Evolutionary conservation across 2,329 filamentous ascomycete species (phyloP).

Genomic region (Phialophora verrucosa): DNA sequence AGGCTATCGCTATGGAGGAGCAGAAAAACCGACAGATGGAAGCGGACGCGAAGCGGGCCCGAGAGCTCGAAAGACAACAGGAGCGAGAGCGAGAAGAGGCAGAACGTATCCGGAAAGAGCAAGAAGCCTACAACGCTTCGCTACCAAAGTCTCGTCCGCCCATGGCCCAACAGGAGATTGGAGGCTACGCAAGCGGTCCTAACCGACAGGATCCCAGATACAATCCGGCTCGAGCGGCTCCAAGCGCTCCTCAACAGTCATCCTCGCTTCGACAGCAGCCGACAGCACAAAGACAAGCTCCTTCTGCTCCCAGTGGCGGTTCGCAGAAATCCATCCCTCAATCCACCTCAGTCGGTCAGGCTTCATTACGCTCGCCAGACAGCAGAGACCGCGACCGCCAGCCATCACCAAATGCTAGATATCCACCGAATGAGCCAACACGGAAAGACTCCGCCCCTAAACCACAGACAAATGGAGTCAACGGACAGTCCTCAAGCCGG

Average conservation of each 20-base stretch:
- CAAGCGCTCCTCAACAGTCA: constrained; percentile 70
- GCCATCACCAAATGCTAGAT: constrained; percentile 45
- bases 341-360: constrained; percentile 41
- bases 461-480: constrained; percentile 52
- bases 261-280: constrained; percentile 41
- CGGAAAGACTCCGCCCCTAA: constrained; percentile 46
- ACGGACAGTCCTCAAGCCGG: constrained; percentile 49
- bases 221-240: constrained; percentile 83
- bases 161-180: constrained; percentile 87
- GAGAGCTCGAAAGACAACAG: constrained; percentile 46
- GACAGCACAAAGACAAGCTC: constrained; percentile 77
- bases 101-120: constrained; percentile 73
- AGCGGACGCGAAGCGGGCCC: constrained; percentile 44
- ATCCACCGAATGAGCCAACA: constrained; percentile 43
- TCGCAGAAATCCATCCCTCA: constrained; percentile 38
- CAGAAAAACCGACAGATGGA: constrained; percentile 58
- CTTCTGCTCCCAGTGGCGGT: constrained; percentile 63
- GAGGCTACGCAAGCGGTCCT: constrained; percentile 64
- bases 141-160: constrained; percentile 81
- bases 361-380: constrained; percentile 45
- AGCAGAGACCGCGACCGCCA: constrained; percentile 45
- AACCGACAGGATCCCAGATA: constrained; percentile 63
- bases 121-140: constrained; percentile 88
- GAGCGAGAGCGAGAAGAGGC: constrained; percentile 57
- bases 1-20: constrained; percentile 64